These are phyloP conservation scores for Penicillium fuscoglaucum DNA, from an alignment of 2,329 filamentous ascomycete genomes.

Conservation along the genomic window DNA sequence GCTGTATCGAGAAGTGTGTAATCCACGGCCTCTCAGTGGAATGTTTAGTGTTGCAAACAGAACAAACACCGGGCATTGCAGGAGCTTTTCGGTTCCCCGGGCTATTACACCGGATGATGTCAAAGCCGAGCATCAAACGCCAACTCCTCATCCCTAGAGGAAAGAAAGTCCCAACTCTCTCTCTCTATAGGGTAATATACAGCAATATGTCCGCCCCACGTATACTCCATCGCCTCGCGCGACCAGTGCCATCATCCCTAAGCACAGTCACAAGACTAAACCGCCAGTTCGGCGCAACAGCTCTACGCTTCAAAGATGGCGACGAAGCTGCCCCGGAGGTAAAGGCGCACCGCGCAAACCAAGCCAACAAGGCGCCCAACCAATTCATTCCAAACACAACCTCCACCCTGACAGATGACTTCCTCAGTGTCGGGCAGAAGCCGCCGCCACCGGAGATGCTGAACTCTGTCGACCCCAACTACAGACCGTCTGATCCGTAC, in stretches of 20 bases:
- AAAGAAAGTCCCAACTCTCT: constrained; percentile 1
- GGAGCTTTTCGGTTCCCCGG: constrained; percentile 21
- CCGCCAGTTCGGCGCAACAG: constrained; percentile 36
- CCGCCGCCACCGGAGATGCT: constrained; percentile 62
- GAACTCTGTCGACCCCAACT: constrained; percentile 56
- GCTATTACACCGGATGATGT: constrained; percentile 38
- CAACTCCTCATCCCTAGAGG: constrained; percentile 11
- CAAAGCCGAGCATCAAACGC: constrained; percentile 32
- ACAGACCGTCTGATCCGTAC: constrained; percentile 59
- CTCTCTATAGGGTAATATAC: not conserved
- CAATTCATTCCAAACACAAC: constrained; percentile 65
- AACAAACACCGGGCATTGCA: constrained; percentile 35
- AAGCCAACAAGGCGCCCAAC: constrained; percentile 59
- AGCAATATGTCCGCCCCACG: constrained; percentile 50
- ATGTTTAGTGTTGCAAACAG: constrained; percentile 34
- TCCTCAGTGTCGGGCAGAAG: constrained; percentile 60
- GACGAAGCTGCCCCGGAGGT: constrained; percentile 55
- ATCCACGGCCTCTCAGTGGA: constrained; percentile 16
- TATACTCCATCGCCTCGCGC: constrained; percentile 47
- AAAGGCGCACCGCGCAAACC: constrained; percentile 55
- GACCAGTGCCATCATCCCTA: constrained; percentile 35
- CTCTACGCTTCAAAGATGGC: constrained; percentile 43
- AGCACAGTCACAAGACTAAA: constrained; percentile 28
- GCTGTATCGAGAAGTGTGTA: constrained; percentile 12
- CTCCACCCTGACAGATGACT: constrained; percentile 63